Percentiles rank a stretch among this genome's conserved stretches.
These are phyloP conservation scores for Pichia heedii DNA, from an alignment of 805 yeast genomes.

Conservation along the genomic window DNA sequence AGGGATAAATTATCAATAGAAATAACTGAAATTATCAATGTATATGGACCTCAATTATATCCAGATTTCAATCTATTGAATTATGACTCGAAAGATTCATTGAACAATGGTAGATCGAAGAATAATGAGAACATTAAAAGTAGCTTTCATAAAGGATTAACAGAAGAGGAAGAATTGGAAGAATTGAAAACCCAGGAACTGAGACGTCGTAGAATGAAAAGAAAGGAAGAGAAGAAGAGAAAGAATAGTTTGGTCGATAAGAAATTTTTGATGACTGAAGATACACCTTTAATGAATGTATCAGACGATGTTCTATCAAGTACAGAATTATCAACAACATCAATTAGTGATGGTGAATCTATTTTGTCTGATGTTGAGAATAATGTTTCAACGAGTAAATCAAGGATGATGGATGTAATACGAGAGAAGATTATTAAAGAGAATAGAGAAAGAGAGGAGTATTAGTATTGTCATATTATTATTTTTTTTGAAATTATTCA, in stretches of 20 bases:
- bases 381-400: neutral
- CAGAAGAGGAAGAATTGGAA: constrained; percentile 40
- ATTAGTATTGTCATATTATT: neutral
- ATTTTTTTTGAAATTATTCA: neutral
- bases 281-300: constrained; percentile 41
- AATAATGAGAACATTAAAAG: constrained; percentile 16
- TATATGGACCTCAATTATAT: constrained; percentile 74
- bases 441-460: constrained; percentile 23
- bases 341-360: constrained; percentile 20
- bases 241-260: constrained; percentile 7
- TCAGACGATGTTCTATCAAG: constrained; percentile 31
- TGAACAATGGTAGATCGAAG: constrained; percentile 21
- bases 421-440: constrained; percentile 24
- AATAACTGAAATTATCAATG: constrained; percentile 72
- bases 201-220: constrained; percentile 33
- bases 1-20: constrained; percentile 58
- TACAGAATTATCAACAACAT: constrained; percentile 24
- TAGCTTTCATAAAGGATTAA: constrained; percentile 14
- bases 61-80: constrained; percentile 69
- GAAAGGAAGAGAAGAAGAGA: constrained; percentile 20
- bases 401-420: constrained; percentile 14
- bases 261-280: constrained; percentile 33
- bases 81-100: constrained; percentile 32
- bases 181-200: constrained; percentile 40
- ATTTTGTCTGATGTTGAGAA: constrained; percentile 11